These are phyloP conservation scores for Ascocoryne sarcoides DNA, from an alignment of 2,329 filamentous ascomycete genomes.

Conservation along the genomic window DNA sequence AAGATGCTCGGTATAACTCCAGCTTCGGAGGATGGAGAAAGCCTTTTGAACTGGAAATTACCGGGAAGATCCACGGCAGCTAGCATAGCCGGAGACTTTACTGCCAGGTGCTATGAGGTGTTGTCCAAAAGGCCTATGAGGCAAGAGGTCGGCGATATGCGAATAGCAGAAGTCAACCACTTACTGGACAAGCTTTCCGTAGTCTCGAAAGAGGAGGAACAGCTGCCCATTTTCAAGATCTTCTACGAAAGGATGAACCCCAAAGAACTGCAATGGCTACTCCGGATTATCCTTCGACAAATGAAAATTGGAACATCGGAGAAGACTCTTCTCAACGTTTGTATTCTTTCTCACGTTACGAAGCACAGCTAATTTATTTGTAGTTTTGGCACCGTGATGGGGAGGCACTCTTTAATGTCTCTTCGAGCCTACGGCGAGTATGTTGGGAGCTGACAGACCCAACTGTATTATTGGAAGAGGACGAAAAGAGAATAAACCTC, in stretches of 20 bases:
- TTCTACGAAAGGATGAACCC: conserved; percentile 92
- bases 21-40: conserved; percentile 80
- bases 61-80: conserved; percentile 58
- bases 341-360: conserved; percentile 1
- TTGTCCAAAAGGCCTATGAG: conserved; percentile 75
- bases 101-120: conserved; percentile 78
- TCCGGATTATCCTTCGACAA: conserved; percentile 81
- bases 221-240: conserved; percentile 68
- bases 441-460: conserved; percentile 89
- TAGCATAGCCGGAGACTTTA: conserved; percentile 80
- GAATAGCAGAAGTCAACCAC: conserved; percentile 82
- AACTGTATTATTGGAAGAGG: conserved; percentile 60
- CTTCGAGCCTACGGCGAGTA: conserved; percentile 78
- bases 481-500: conserved; percentile 64
- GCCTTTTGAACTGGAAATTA: conserved; percentile 84
- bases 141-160: conserved; percentile 66
- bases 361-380: conserved; percentile 31
- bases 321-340: conserved; percentile 67
- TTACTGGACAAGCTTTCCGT: conserved; percentile 70
- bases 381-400: conserved; percentile 75
- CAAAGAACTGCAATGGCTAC: conserved; percentile 87
- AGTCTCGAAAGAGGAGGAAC: conserved; percentile 72
- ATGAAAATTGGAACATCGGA: conserved; percentile 72
- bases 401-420: conserved; percentile 76
- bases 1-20: conserved; percentile 88